Base-by-base conservation (phyloP, 2,329 filamentous ascomycete genomes). In the Cytospora piceicola region DNA sequence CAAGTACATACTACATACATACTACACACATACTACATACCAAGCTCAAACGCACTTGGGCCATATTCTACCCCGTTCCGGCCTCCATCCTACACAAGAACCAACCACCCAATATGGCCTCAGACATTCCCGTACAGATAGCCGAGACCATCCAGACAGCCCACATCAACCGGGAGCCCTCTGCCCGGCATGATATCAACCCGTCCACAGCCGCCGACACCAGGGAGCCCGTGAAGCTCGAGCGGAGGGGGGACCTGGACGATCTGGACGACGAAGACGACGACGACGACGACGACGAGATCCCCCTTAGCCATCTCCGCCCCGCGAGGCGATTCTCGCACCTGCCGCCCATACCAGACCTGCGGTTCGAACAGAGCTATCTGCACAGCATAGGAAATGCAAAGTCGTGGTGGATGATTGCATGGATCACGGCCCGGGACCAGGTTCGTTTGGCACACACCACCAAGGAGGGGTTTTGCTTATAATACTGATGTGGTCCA, bases 281-380 rank as follows among this genome's bases (percentile, higher is more conserved):
- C 56, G 78, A 82, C 2, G 83, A 82, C 2, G 83, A 85, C 32
- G 86, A 89, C 59, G 88, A 90, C 66, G 90, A 92, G 63, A 88
- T 92, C 27, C 90, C 90, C 15, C 82, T 89, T 68, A 90, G 86
- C 70, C 83, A 90, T 6, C 77, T 93, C 60, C 81, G 82, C 53
- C 82, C 87, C 56, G 77, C 82, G 63, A 80, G 80, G 60, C 82
- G 80, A 57, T 73, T 74, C 56, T 76, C 78, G 42, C 76, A 79
- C 51, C 80, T 89, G 63, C 86, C 85, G 34, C 86, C 88, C 11
- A 85, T 97, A 74, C 93, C 94, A 4, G 95, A 99, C 79, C 82
- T 99, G 70, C 88, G 95, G 53, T 98, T 98, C 79, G 95, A 99
- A 80, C 95, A 99, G 84, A 97, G 94, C 83, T 99, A 99, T 77